Conservation (phyloP, 495 filamentous ascomycete species). For the Podospora tetraspora region DNA sequence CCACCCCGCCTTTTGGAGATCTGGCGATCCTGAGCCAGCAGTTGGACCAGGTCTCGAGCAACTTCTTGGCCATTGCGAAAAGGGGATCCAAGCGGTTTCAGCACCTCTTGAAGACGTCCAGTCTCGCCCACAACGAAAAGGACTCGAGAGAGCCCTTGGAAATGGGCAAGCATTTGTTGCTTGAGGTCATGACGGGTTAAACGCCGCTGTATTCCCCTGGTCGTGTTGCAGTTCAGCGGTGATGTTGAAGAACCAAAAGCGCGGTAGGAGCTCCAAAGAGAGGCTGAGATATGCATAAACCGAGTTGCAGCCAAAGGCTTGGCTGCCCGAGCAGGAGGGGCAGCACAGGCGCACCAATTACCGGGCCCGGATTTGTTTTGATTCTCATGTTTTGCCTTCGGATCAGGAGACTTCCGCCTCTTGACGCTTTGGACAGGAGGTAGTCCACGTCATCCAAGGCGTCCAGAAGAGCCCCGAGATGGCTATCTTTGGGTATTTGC, state of each 20-base stretch:
- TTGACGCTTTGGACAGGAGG: not conserved
- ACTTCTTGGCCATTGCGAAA: not conserved
- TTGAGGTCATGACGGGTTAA: not conserved
- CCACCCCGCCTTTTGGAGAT: slow-evolving; percentile 5
- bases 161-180: not conserved
- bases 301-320: not conserved
- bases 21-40: slow-evolving; percentile 3
- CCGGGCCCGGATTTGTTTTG: not conserved
- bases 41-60: not conserved
- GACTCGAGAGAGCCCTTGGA: not conserved
- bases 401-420: not conserved
- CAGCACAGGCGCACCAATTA: not conserved
- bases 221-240: not conserved
- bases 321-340: not conserved
- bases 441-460: not conserved
- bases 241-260: not conserved
- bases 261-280: not conserved
- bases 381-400: not conserved
- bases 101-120: not conserved
- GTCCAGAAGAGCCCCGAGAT: not conserved
- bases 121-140: not conserved
- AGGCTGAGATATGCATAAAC: not conserved
- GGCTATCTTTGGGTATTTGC: not conserved
- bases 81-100: not conserved
- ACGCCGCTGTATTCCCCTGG: not conserved